These are phyloP conservation scores for Aspergillus aculeatus DNA, from an alignment of 2,329 filamentous ascomycete species.

Conservation along the genomic window DNA sequence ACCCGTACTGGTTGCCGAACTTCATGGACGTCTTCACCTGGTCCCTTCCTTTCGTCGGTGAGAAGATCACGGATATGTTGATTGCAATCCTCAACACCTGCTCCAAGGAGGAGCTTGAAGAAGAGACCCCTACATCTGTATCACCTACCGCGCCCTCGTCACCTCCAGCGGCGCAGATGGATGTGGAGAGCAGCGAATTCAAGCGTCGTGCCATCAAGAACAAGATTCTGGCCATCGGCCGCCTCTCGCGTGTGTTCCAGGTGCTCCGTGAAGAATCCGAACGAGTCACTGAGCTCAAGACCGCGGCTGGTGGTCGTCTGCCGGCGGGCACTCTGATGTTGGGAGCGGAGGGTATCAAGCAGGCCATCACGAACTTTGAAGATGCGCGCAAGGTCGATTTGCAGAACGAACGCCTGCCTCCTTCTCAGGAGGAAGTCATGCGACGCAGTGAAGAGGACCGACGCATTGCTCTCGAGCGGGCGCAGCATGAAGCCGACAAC, in stretches of 20 bases:
- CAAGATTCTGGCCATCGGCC: slow-evolving; percentile 97
- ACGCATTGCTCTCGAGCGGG: slow-evolving; percentile 79
- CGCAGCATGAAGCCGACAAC: slow-evolving; percentile 84
- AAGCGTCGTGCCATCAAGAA: slow-evolving; percentile 98
- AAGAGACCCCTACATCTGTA: slow-evolving; percentile 75
- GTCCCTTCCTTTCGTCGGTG: slow-evolving; percentile 96
- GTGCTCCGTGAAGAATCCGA: slow-evolving; percentile 96
- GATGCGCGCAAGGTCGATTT: slow-evolving; percentile 95
- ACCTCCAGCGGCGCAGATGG: slow-evolving; percentile 63
- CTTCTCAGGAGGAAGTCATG: slow-evolving; percentile 86
- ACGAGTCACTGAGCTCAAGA: slow-evolving; percentile 95
- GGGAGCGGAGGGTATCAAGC: slow-evolving; percentile 96
- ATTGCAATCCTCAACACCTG: slow-evolving; percentile 98
- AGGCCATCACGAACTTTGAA: slow-evolving; percentile 94
- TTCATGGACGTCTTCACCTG: slow-evolving; percentile 99
- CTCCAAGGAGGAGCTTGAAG: slow-evolving; percentile 96
- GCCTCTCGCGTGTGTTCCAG: slow-evolving; percentile 96
- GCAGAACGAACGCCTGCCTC: slow-evolving; percentile 92
- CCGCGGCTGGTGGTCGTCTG: slow-evolving; percentile 84
- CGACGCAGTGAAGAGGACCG: slow-evolving; percentile 79
- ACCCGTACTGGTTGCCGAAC: slow-evolving; percentile 99
- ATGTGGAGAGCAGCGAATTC: slow-evolving; percentile 86
- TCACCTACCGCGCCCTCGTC: slow-evolving; percentile 70
- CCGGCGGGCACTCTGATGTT: slow-evolving; percentile 97
- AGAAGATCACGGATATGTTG: slow-evolving; percentile 99